Conservation (phyloP, 1,284 basidiomycete genomes). For the Boletus holoroseus region DNA sequence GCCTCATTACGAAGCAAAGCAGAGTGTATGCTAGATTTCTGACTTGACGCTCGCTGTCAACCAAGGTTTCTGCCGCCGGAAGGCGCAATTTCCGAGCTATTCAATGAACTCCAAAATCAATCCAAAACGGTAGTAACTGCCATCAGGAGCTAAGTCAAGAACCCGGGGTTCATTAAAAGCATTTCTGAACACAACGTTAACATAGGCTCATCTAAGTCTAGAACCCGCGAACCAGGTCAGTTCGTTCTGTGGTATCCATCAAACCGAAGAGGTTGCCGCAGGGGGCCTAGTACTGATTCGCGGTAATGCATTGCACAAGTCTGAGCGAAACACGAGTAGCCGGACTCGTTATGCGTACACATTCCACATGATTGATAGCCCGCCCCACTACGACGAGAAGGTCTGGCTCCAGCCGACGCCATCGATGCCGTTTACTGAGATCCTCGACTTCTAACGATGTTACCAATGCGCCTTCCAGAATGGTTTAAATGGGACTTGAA, state of each 20-base stretch:
- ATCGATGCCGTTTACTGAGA: slow-evolving; percentile 72
- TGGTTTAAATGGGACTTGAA: background rate
- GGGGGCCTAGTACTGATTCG: slow-evolving; percentile 88
- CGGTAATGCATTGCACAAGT: slow-evolving; percentile 85
- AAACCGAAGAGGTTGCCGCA: slow-evolving; percentile 25
- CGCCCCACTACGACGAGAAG: slow-evolving; percentile 68
- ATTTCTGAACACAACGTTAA: too few species aligned
- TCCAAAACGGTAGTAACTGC: too few species aligned
- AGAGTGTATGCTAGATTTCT: too few species aligned
- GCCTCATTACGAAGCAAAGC: too few species aligned
- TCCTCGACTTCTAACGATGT: slow-evolving; percentile 42
- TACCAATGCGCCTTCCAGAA: background rate
- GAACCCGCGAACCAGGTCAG: slow-evolving; percentile 70
- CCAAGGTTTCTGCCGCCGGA: too few species aligned
- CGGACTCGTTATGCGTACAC: slow-evolving; percentile 89
- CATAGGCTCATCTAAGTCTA: too few species aligned
- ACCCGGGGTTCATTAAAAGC: too few species aligned
- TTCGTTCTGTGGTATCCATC: background rate
- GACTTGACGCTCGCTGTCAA: too few species aligned
- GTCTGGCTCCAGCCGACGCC: slow-evolving; percentile 87
- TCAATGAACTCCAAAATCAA: too few species aligned
- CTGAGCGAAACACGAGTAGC: slow-evolving; percentile 69
- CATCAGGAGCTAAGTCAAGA: too few species aligned
- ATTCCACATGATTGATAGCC: slow-evolving; percentile 85
- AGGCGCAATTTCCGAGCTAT: too few species aligned